phyloP scores from a whole-genome alignment of 2,329 filamentous ascomycete species.

The Cladosporium cucumerinum region DNA sequence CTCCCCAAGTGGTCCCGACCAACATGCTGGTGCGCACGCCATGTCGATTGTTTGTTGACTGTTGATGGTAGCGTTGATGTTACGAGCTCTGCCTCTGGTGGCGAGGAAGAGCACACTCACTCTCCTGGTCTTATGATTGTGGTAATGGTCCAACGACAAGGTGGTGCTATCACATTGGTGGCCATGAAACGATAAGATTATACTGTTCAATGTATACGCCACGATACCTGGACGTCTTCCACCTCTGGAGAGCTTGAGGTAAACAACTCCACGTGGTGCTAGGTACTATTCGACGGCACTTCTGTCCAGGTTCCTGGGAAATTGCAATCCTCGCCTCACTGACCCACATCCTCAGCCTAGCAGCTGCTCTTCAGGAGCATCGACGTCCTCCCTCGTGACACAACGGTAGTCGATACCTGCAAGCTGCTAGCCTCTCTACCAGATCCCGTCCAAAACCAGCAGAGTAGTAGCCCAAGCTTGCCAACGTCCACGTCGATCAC shows the following conservation, averaged over 20 bases:
- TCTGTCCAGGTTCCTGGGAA: background rate
- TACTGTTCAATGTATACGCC: background rate
- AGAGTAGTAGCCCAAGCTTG: slow-evolving; percentile 1
- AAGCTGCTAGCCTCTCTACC: background rate
- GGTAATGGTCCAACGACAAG: background rate
- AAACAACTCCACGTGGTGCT: background rate
- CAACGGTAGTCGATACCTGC: background rate
- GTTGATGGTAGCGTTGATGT: background rate
- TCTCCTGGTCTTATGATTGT: background rate
- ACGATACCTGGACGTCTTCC: background rate
- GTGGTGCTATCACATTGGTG: background rate
- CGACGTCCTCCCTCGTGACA: background rate
- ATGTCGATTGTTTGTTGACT: background rate
- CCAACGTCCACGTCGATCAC: slow-evolving; percentile 1
- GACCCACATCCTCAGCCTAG: background rate
- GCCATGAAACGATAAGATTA: background rate
- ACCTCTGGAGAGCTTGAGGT: background rate
- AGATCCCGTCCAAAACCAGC: background rate
- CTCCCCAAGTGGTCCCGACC: background rate
- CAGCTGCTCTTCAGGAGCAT: background rate
- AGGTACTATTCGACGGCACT: background rate
- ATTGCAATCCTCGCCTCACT: slow-evolving; percentile 2
- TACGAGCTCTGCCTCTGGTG: background rate
- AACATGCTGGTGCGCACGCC: background rate
- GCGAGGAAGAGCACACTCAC: background rate